phyloP scores from a whole-genome alignment of 2,329 filamentous ascomycete genomes.

The Biscogniauxia mediterranea region DNA sequence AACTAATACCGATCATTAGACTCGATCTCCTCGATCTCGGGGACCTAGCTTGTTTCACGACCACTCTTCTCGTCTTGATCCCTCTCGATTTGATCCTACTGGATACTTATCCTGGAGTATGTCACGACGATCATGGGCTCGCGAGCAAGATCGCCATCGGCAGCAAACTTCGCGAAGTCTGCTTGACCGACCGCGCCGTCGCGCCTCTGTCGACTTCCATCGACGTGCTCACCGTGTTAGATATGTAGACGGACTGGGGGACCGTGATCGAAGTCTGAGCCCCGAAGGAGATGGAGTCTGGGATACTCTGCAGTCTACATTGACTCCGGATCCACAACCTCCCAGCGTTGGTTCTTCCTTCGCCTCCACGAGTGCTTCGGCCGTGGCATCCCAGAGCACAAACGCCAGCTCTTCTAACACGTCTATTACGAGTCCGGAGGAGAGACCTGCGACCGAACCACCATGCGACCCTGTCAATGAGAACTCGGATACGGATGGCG shows the following conservation, averaged over 20 bases:
- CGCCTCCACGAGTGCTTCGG: conserved; percentile 59
- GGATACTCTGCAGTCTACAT: conserved; percentile 77
- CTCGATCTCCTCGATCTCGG: not conserved
- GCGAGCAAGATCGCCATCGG: not conserved
- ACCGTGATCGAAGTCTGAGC: conserved; percentile 80
- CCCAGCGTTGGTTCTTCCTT: conserved; percentile 84
- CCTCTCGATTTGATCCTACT: not conserved
- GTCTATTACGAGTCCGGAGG: conserved; percentile 43
- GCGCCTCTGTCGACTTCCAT: not conserved
- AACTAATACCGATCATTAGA: not conserved
- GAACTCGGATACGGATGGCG: conserved; percentile 53
- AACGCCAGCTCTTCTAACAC: conserved; percentile 45
- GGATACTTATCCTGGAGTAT: not conserved
- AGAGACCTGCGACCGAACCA: conserved; percentile 36
- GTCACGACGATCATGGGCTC: not conserved
- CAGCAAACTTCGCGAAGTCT: not conserved
- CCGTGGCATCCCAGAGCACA: conserved; percentile 41
- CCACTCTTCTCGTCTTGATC: not conserved
- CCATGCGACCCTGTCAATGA: conserved; percentile 54
- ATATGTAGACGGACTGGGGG: conserved; percentile 70
- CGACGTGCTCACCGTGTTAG: conserved; percentile 8
- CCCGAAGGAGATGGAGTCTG: conserved; percentile 66
- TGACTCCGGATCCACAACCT: conserved; percentile 77
- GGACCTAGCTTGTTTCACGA: not conserved
- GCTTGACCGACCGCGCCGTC: conserved; percentile 4